These are phyloP conservation scores for Kwoniella shivajii DNA, from an alignment of 1,284 basidiomycete genomes.

Conservation along the genomic window DNA sequence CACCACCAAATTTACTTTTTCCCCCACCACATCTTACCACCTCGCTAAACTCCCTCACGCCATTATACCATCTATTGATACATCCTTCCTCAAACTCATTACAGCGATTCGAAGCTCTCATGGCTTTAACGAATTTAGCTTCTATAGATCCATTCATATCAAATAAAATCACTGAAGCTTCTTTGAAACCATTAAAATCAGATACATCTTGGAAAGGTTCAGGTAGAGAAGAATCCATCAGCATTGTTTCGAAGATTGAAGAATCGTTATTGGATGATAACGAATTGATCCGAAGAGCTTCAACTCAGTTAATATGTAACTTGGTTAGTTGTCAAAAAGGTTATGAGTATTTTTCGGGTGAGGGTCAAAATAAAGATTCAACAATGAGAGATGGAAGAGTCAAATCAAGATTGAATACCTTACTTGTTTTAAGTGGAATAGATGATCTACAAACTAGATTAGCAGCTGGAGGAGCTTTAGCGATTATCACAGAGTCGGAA, in stretches of 20 bases:
- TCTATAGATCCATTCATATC: conserved; percentile 72
- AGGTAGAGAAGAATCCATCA: conserved; percentile 25
- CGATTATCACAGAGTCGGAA: conserved; percentile 67
- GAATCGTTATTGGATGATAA: conserved; percentile 84
- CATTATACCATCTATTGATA: conserved; percentile 70
- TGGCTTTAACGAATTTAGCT: conserved; percentile 94
- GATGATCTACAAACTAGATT: conserved; percentile 78
- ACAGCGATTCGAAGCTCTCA: conserved; percentile 86
- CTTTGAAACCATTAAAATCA: conserved; percentile 25
- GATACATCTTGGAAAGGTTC: conserved; percentile 19
- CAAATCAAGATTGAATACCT: conserved; percentile 71
- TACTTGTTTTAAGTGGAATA: conserved; percentile 81
- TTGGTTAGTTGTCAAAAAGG: conserved; percentile 74
- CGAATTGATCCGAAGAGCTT: conserved; percentile 76
- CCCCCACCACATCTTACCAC: conserved; percentile 67
- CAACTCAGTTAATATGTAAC: conserved; percentile 93
- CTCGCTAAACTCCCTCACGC: conserved; percentile 76
- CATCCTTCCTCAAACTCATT: conserved; percentile 69
- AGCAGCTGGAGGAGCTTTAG: conserved; percentile 82
- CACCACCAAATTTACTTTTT: conserved; percentile 85
- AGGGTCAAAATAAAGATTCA: conserved; percentile 34
- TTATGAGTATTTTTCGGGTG: conserved; percentile 60
- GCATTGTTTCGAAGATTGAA: conserved; percentile 70
- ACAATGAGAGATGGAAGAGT: conserved; percentile 42
- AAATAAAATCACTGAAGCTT: conserved; percentile 58